Conservation (phyloP, 1,284 basidiomycete genomes). For the Schizophyllum amplum region DNA sequence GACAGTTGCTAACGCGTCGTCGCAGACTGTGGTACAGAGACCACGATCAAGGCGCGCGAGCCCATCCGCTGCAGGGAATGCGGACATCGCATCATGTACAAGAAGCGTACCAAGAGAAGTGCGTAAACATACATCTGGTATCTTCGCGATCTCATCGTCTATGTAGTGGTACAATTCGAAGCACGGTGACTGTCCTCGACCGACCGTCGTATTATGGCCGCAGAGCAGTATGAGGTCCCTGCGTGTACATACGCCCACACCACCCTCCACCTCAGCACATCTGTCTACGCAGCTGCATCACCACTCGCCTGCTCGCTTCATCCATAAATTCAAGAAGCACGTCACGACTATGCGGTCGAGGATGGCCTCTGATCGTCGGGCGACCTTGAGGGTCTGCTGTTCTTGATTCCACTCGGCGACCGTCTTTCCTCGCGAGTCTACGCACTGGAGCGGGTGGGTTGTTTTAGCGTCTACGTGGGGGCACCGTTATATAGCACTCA, state of each 20-base stretch:
- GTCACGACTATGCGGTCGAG: conserved; percentile 50
- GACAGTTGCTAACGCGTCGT: conserved; percentile 8
- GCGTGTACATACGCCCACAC: neutral
- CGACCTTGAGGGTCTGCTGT: conserved; percentile 30
- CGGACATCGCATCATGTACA: conserved; percentile 99
- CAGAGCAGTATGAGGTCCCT: too few relatives aligned
- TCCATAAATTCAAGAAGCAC: conserved; percentile 47
- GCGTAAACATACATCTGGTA: conserved; percentile 28
- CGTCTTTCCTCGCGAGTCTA: conserved; percentile 36
- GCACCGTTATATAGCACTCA: conserved; percentile 21
- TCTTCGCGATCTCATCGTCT: conserved; percentile 5
- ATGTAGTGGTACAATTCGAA: conserved; percentile 80
- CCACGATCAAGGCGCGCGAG: conserved; percentile 89
- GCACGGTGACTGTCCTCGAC: conserved; percentile 46
- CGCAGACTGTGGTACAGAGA: conserved; percentile 89
- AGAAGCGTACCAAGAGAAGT: conserved; percentile 95
- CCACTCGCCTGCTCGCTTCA: conserved; percentile 35
- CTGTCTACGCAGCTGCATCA: conserved; percentile 15
- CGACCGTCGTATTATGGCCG: neutral
- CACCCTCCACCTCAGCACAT: neutral
- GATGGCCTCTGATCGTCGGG: conserved; percentile 29
- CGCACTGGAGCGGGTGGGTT: conserved; percentile 31
- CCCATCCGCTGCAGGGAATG: conserved; percentile 96
- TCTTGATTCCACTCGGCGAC: conserved; percentile 43
- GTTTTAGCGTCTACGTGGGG: neutral